Base-by-base conservation (phyloP, 176 grass and related monocot species). In the Microstegium vimineum region DNA sequence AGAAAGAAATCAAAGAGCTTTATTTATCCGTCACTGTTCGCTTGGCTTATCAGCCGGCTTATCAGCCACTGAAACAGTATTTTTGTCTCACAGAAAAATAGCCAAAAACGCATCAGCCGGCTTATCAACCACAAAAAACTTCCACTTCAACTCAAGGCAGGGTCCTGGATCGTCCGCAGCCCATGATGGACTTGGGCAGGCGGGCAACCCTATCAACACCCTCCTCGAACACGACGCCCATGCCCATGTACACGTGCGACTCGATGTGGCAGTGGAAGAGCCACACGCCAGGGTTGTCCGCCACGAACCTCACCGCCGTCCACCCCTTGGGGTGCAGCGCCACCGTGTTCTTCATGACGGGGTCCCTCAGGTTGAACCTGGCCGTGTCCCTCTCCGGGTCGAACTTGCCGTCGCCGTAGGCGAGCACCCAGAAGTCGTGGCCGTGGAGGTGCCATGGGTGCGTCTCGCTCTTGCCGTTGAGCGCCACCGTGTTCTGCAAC, bases 401-500 rank as follows among this genome's bases (percentile, higher is more conserved):
- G 72, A 93, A 97, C 73, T 91, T 93, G 23, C 84, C 94, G 0
- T 66, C 26, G 14, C 94, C 91, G 22, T 97, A 75, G 34, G 82
- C 94, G 33, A 97, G 37, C 76, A 94, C 91, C 89, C 91, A 93
- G 66, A 97, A 93, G 69, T 97, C 89, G 32, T 93, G 94, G 1
- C 91, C 94, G 26, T 97, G 94, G 66, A 97, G 83, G 67, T 97
- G 94, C 91, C 94, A 97, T 13, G 94, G 94, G 85, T 94, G 91
- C 6, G 89, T 79, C 82, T 94, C 89, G 16, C 33, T 97, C 27
- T 42, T 78, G 61, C 72, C 69, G 1, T 34, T 79, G 13, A 85
- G 41, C 41, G 6, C 38, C 54, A 76, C 86, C 10, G 94, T 81
- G 74, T 97, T 97, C 76, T 97, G 94, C 72, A 97, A 71, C 25